phyloP scores from a whole-genome alignment of 208 protist species.

The Trypanosoma platydactyli region DNA sequence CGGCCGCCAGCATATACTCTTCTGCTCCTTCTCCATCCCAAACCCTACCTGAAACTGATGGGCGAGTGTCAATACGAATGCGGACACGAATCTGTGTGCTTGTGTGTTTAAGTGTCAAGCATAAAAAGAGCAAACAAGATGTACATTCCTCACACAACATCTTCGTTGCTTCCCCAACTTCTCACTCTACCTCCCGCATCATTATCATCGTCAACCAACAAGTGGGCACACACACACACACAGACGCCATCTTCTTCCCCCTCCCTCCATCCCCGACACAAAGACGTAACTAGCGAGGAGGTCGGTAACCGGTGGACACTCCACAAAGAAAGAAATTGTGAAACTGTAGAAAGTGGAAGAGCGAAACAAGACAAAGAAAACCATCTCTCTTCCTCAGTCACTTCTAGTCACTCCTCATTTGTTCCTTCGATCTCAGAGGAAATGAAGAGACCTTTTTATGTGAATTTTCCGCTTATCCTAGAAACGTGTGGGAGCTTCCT shows the following conservation, averaged over 20 bases:
- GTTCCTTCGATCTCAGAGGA: background rate
- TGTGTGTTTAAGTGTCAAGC: background rate
- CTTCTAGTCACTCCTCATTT: no score
- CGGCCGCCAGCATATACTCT: conserved; percentile 85
- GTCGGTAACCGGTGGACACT: no score
- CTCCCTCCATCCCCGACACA: no score
- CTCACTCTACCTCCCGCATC: background rate
- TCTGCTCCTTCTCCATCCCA: conserved; percentile 75
- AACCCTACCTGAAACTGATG: background rate
- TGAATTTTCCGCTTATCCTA: no score
- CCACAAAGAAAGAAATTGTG: background rate
- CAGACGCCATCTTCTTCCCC: no score
- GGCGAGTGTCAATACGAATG: background rate
- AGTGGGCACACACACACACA: no score
- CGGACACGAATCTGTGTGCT: conserved; percentile 7
- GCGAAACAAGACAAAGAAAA: background rate
- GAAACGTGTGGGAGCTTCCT: no score
- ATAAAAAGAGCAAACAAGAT: no score
- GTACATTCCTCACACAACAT: background rate
- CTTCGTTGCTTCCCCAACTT: background rate
- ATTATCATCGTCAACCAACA: no score
- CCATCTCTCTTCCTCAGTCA: background rate
- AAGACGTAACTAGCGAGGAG: background rate
- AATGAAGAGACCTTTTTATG: no score
- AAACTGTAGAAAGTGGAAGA: background rate